Conservation (phyloP, 371 early-diverging fungal species). For the Entomophthora muscae region DNA sequence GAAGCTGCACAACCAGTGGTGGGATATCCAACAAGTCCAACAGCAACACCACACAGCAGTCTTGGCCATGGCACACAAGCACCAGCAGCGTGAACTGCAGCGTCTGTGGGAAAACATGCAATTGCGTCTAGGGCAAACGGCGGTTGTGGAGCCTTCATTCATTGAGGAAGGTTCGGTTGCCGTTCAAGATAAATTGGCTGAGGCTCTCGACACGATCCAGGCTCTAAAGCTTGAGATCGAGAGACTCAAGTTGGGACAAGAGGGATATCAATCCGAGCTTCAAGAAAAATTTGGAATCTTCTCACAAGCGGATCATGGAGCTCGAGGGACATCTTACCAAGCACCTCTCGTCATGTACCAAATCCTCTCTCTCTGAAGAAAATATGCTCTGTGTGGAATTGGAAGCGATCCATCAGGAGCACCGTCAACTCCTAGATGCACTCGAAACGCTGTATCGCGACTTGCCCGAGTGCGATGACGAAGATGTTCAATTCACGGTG, state of each 20-base stretch:
- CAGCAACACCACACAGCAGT: constrained; percentile 50
- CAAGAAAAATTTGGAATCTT: not conserved
- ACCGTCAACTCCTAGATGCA: not conserved
- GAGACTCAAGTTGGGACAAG: not conserved
- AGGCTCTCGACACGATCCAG: not conserved
- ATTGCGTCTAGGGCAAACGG: not conserved
- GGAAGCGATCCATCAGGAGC: not conserved
- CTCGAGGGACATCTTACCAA: not conserved
- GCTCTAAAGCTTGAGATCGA: not conserved
- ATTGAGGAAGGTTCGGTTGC: not conserved
- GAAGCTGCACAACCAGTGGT: constrained; percentile 30
- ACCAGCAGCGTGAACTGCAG: not conserved
- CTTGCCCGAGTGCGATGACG: not conserved
- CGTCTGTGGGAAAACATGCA: not conserved
- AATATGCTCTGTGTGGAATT: not conserved
- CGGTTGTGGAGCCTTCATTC: not conserved
- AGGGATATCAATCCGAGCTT: not conserved
- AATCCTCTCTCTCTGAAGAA: not conserved
- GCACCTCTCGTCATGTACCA: not conserved
- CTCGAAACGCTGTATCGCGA: not conserved
- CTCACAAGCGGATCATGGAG: not conserved
- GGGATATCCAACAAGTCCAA: constrained; percentile 43
- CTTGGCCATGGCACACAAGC: constrained; percentile 11
- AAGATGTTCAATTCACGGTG: not conserved
- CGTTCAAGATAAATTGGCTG: not conserved